Evolutionary conservation across 2,329 filamentous ascomycete species (phyloP), one percentile per base, ranked within the genome.

Genomic region (Colletotrichum tropicicola): DNA sequence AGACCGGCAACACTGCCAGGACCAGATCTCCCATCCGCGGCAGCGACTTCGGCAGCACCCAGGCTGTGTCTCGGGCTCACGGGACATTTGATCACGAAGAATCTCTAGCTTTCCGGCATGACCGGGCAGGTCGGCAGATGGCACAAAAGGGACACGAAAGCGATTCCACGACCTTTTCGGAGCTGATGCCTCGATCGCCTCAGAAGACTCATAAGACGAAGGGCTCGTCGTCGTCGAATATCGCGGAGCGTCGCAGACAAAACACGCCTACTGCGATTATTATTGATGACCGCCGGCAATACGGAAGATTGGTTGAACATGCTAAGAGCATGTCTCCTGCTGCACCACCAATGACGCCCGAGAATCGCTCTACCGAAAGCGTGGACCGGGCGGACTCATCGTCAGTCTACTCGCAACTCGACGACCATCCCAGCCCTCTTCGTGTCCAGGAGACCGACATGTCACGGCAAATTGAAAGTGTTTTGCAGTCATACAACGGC

Each of bases 1-100:
- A 69, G 27, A 65, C 56, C 30, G 59, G 54, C 41, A 65, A 61
- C 9, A 67, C n/a, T n/a, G n/a, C 64, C 9, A 71, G 70, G 3
- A 63, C 70, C 3, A 69, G 66, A 45, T 66, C 72, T 27, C 71
- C 68, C 5, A 61, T 69, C n/a, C 60, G 69, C 21, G 60, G 59
- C 25, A 68, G 66, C 25, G 68, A 68, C 25, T 35, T 61, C 4
- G 25, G 8, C 35, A 19, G 27, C 13, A 8, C 15, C 6, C 57
- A 54, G 28, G 8, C 32, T 23, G 15, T 23, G 27, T 37, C 59
- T 39, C 45, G 45, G 21, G 48, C 23, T 21, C 56, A 53, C 23
- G 17, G 8, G 19, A 12, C 15, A 15, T n/a, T 19, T 15, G 35
- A 49, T 15, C 53, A 41, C 10, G 28, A 28, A 9, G 15, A 21